Evolutionary conservation across 805 yeast genomes (phyloP).

Genomic region (Cyberlindnera maritima): DNA sequence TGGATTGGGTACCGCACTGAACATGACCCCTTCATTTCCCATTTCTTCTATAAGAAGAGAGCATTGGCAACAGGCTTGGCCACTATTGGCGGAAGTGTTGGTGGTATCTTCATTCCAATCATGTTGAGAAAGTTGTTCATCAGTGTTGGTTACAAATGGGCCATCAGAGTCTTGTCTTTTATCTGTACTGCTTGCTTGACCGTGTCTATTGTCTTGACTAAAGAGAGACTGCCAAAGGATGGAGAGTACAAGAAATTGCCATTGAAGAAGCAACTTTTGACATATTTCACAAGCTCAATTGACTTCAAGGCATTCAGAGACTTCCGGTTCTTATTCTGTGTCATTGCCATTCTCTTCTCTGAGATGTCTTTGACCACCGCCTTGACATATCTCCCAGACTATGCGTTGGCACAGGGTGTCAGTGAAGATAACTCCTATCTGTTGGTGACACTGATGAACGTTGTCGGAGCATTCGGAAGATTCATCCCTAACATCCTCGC

Average conservation of each 20-base stretch:
- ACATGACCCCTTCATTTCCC: constrained; percentile 63
- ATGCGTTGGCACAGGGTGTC: constrained; percentile 44
- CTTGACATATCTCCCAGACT: constrained; percentile 50
- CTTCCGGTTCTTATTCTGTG: constrained; percentile 41
- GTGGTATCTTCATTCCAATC: constrained; percentile 55
- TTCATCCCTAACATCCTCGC: constrained; percentile 40
- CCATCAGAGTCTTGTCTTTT: constrained; percentile 52
- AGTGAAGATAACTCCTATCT: constrained; percentile 38
- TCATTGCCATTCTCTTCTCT: constrained; percentile 22
- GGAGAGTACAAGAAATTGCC: constrained; percentile 25
- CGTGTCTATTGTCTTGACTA: constrained; percentile 35
- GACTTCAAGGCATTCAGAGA: constrained; percentile 25
- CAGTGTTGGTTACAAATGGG: constrained; percentile 57
- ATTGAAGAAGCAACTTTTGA: constrained; percentile 26
- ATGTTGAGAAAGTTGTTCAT: constrained; percentile 48
- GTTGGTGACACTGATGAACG: constrained; percentile 43
- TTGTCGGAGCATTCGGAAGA: constrained; percentile 41
- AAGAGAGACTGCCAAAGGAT: constrained; percentile 41
- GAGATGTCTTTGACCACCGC: constrained; percentile 39
- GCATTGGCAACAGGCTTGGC: constrained; percentile 55
- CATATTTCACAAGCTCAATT: constrained; percentile 26
- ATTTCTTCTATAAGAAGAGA: constrained; percentile 61
- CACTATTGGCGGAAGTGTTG: constrained; percentile 55
- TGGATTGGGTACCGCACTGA: constrained; percentile 59
- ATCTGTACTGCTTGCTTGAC: constrained; percentile 40